phyloP scores from a whole-genome alignment of 2,329 filamentous ascomycete species.

The Pseudocercospora eumusae region DNA sequence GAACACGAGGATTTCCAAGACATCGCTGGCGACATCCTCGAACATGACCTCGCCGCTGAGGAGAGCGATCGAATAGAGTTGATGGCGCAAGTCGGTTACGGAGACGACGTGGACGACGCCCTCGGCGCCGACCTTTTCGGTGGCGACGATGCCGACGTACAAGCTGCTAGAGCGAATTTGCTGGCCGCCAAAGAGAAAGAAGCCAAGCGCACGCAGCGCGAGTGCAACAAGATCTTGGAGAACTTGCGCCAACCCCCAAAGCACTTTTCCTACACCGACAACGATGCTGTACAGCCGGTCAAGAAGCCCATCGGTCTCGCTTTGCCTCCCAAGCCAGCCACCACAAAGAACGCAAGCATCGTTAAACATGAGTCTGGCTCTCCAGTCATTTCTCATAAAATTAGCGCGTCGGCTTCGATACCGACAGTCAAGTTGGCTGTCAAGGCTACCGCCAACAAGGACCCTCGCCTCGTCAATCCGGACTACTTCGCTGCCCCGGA shows the following conservation, averaged over 20 bases:
- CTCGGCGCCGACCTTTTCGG: background rate
- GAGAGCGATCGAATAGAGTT: background rate
- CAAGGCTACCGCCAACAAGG: background rate
- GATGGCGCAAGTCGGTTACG: background rate
- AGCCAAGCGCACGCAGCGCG: background rate
- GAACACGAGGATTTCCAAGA: background rate
- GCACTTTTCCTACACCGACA: slow-evolving; percentile 1
- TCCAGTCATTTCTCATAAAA: background rate
- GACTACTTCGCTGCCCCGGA: background rate
- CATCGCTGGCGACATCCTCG: background rate
- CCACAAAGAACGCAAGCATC: background rate
- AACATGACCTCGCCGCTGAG: background rate
- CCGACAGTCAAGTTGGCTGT: background rate
- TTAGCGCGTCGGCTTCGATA: background rate
- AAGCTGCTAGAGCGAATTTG: background rate
- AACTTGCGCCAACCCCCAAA: background rate
- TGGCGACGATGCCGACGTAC: background rate
- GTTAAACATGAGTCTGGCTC: background rate
- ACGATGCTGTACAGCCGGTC: background rate
- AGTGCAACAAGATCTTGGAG: background rate
- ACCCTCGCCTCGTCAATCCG: background rate
- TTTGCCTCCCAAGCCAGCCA: background rate
- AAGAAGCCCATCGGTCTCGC: background rate
- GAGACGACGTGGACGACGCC: background rate
- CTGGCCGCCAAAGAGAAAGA: background rate